Evolutionary conservation across 176 grass and related monocot species (phyloP), one percentile per base, ranked within the genome.

Genomic region (Triticum monococcum): DNA sequence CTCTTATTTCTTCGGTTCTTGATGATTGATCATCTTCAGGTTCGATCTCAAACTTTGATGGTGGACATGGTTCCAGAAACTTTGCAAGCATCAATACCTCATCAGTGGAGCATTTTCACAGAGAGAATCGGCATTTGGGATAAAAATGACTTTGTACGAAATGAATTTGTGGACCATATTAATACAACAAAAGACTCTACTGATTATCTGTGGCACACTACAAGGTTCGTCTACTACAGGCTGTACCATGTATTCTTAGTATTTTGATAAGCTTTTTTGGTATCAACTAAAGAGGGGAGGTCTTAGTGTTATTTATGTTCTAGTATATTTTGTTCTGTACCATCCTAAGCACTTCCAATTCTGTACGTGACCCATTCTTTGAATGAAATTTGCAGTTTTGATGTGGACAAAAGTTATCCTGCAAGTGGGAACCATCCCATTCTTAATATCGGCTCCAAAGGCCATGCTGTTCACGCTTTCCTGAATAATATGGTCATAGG

Each of bases 141-240:
- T 66, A 78, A 89, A 83, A 82, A 63, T 74, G 92, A 96, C 81
- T 94, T 96, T 11, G 52, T 83, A 22, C 63, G 5, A 71, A 85
- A 92, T 86, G 90, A 70, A 81, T 89, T 99, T 87, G 87, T 94
- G 50, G 97, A 99, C 88, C 97, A 99, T 88, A 94, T 99, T 71
- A 99, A 99, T 83, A 94, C 94, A 54, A 99, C 97, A 75, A 92
- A 96, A 88, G 97, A 99, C 80, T 87, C 97, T 71, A 96, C 94
- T 89, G 97, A 99, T 85, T 99, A 99, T 63, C 92, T 99, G 76
- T 99, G 97, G 94, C 96, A 92, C 61, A 94, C 90, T 66, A 92
- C 97, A 87, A 99, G 97, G 97, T 99, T 46, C 23, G 73, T 85
- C 14, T 83, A 64, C 66, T 86, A 41, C 40, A 56, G 14, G 3